A percentile compares a stretch with the other conserved stretches of the same genome.
These are phyloP conservation scores for Pichia rugopelliculosa DNA, from an alignment of 805 yeast genomes.

Conservation along the genomic window DNA sequence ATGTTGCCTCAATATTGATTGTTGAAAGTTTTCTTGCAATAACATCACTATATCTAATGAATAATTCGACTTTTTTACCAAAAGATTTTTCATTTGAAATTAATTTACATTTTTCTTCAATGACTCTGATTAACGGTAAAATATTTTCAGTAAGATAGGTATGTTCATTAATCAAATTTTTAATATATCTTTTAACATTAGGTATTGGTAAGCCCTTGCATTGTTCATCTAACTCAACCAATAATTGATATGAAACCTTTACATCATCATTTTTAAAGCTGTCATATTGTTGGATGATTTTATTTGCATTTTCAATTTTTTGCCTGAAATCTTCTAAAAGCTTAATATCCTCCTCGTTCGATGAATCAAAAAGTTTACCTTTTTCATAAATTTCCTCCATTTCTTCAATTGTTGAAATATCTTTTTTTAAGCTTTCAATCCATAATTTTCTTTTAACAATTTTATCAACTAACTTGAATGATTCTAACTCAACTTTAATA, in stretches of 20 bases:
- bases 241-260: neutral
- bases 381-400: slow-evolving; percentile 18
- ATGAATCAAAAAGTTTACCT: slow-evolving; percentile 17
- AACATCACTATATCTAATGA: slow-evolving; percentile 1
- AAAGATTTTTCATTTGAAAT: neutral
- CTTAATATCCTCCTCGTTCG: slow-evolving; percentile 13
- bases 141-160: neutral
- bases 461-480: slow-evolving; percentile 34
- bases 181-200: neutral
- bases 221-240: neutral
- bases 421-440: slow-evolving; percentile 23
- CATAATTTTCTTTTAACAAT: slow-evolving; percentile 34
- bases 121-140: neutral
- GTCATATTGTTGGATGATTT: slow-evolving; percentile 4
- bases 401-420: slow-evolving; percentile 22
- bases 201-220: slow-evolving; percentile 2
- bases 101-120: neutral
- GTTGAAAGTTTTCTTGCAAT: neutral
- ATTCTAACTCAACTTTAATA: slow-evolving; percentile 50
- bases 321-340: slow-evolving; percentile 7
- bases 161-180: slow-evolving; percentile 1
- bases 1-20: neutral
- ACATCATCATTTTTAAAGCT: neutral
- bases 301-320: neutral
- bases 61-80: neutral